Conservation (phyloP, 495 filamentous ascomycete genomes). For the Penicillium dipodomyicola region DNA sequence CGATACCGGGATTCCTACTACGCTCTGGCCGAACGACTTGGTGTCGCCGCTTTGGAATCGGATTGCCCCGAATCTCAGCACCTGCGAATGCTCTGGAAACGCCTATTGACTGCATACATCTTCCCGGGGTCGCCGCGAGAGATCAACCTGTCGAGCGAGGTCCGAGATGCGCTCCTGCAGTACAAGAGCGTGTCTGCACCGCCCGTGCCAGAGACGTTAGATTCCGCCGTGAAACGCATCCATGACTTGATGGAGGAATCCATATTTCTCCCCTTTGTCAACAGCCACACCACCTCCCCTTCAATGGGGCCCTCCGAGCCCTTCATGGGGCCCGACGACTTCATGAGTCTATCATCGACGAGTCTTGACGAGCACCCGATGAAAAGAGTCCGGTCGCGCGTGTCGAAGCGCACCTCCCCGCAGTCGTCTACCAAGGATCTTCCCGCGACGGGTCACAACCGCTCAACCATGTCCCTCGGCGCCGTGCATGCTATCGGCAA, state of each 20-base stretch:
- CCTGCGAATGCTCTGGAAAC: conserved; percentile 69
- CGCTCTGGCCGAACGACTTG: conserved; percentile 48
- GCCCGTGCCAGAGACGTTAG: conserved; percentile 73
- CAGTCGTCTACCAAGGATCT: conserved; percentile 43
- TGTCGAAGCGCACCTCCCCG: conserved; percentile 43
- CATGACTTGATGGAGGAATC: conserved; percentile 98
- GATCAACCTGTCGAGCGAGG: conserved; percentile 85
- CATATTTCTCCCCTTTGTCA: conserved; percentile 55
- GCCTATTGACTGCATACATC: conserved; percentile 54
- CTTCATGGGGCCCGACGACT: conserved; percentile 33
- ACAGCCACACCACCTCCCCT: conserved; percentile 35
- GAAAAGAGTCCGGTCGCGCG: conserved; percentile 35
- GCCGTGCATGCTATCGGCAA: conserved; percentile 36
- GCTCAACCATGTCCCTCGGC: conserved; percentile 36
- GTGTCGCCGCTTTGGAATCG: conserved; percentile 39
- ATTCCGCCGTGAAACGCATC: conserved; percentile 86
- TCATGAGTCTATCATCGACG: conserved; percentile 32
- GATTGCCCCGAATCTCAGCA: conserved; percentile 63
- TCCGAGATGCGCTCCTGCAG: conserved; percentile 75
- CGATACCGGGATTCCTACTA: conserved; percentile 80
- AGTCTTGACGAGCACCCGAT: conserved; percentile 35
- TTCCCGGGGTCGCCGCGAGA: conserved; percentile 73
- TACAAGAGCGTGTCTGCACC: conserved; percentile 61
- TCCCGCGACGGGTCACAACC: conserved; percentile 25
- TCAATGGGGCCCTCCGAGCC: conserved; percentile 35